These are phyloP conservation scores for Fulvia fulva DNA, from an alignment of 2,329 filamentous ascomycete species.

Conservation along the genomic window DNA sequence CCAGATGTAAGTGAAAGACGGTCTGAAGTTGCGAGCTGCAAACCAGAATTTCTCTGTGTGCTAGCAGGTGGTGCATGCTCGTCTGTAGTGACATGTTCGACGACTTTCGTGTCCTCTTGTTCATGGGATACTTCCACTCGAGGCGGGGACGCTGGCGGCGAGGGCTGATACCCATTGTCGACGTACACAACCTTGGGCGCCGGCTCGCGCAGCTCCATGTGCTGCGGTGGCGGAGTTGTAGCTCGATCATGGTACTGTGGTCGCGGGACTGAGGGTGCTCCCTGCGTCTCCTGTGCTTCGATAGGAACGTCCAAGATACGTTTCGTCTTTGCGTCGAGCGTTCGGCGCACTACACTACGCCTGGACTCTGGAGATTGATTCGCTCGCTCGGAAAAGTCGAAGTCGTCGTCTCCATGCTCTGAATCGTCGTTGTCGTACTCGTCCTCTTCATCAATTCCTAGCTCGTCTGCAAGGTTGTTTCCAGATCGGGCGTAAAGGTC, in stretches of 20 bases:
- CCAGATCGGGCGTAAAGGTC: conserved; percentile 61
- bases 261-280: not conserved
- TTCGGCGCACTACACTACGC: conserved; percentile 32
- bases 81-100: conserved; percentile 9
- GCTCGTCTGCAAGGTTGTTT: conserved; percentile 82
- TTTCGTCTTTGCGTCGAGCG: conserved; percentile 45
- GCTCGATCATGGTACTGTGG: conserved; percentile 19
- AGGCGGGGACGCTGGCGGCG: conserved; percentile 72
- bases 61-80: conserved; percentile 11
- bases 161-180: conserved; percentile 77
- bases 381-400: conserved; percentile 40
- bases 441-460: conserved; percentile 80
- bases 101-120: conserved; percentile 7
- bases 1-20: conserved; percentile 7
- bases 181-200: conserved; percentile 53
- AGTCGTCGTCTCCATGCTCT: conserved; percentile 65
- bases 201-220: conserved; percentile 10
- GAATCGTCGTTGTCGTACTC: conserved; percentile 48
- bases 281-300: conserved; percentile 13
- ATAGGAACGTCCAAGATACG: conserved; percentile 39
- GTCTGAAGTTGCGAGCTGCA: conserved; percentile 11
- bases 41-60: conserved; percentile 8
- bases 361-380: conserved; percentile 39
- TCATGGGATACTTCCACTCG: conserved; percentile 20
- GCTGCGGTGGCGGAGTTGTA: conserved; percentile 17